phyloP scores from a whole-genome alignment of 306 rosid species.

The Datisca glomerata region DNA sequence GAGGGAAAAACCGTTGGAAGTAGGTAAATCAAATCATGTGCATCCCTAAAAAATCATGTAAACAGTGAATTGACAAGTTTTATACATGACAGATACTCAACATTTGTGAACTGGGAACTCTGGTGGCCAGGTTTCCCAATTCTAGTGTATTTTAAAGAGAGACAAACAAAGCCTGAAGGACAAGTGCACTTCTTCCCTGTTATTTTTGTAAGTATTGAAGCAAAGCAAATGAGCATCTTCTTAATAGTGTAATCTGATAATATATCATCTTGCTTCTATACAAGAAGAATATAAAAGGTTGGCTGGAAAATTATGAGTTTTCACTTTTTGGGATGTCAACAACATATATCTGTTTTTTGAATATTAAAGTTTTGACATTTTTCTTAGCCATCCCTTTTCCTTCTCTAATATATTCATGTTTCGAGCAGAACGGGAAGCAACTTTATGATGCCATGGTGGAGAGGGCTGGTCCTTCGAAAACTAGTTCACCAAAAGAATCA shows the following conservation, averaged over 20 bases:
- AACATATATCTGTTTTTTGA: constrained; percentile 6
- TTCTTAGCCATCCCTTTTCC: not conserved
- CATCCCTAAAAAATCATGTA: not conserved
- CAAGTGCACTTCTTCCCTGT: constrained; percentile 94
- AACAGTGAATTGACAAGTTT: constrained; percentile 12
- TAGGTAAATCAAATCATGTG: constrained; percentile 24
- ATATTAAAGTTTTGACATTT: not conserved
- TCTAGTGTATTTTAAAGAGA: constrained; percentile 89
- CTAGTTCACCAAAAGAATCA: constrained; percentile 49
- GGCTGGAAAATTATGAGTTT: too few species aligned
- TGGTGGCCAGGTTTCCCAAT: constrained; percentile 98
- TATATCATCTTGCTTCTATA: not conserved
- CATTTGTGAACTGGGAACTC: constrained; percentile 93
- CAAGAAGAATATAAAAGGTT: not conserved
- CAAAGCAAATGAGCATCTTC: not conserved
- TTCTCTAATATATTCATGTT: not conserved
- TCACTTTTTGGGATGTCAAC: too few species aligned
- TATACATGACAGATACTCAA: constrained; percentile 51
- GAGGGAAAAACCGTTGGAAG: constrained; percentile 97
- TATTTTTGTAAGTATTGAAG: constrained; percentile 57
- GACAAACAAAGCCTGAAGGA: constrained; percentile 90
- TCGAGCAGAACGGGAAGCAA: constrained; percentile 80
- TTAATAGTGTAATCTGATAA: too few species aligned
- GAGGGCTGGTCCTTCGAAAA: constrained; percentile 91
- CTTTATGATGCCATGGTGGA: constrained; percentile 87